These are phyloP conservation scores for Bassia scoparia DNA, from an alignment of 148 eudicot genomes.

Conservation along the genomic window DNA sequence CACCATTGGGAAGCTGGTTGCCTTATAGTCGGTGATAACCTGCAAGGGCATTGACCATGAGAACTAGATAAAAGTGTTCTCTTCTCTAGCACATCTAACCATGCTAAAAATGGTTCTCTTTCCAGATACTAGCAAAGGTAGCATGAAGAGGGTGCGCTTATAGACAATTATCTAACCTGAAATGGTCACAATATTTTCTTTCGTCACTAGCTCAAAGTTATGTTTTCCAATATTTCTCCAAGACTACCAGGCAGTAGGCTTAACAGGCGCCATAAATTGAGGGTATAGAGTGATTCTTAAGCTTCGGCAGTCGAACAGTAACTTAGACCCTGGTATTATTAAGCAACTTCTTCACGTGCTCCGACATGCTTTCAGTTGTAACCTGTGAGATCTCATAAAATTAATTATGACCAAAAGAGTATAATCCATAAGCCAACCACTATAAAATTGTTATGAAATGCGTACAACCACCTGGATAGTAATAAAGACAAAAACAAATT, in stretches of 20 bases:
- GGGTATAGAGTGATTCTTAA: conserved; percentile 76
- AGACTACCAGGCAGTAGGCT: conserved; percentile 91
- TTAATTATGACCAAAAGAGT: neutral
- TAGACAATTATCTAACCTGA: conserved; percentile 55
- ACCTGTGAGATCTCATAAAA: conserved; percentile 41
- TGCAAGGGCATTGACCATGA: conserved; percentile 22
- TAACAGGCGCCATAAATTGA: conserved; percentile 78
- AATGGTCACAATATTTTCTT: conserved; percentile 91
- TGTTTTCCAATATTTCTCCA: conserved; percentile 74
- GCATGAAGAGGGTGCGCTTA: neutral
- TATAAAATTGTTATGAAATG: neutral
- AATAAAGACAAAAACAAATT: neutral
- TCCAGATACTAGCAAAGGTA: neutral
- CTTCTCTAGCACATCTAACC: neutral
- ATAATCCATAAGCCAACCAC: neutral
- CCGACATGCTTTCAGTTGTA: conserved; percentile 83
- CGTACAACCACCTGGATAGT: neutral
- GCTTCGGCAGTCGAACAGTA: conserved; percentile 86
- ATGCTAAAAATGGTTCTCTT: neutral
- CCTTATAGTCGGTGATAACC: conserved; percentile 85
- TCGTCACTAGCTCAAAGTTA: conserved; percentile 75
- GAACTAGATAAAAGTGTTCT: neutral
- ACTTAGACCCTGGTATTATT: conserved; percentile 72
- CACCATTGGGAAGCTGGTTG: conserved; percentile 63
- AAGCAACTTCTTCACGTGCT: conserved; percentile 69